Evolutionary conservation across 1,284 basidiomycete genomes (phyloP), one percentile per base, ranked within the genome.

Genomic region (Cryptococcus sp.): DNA sequence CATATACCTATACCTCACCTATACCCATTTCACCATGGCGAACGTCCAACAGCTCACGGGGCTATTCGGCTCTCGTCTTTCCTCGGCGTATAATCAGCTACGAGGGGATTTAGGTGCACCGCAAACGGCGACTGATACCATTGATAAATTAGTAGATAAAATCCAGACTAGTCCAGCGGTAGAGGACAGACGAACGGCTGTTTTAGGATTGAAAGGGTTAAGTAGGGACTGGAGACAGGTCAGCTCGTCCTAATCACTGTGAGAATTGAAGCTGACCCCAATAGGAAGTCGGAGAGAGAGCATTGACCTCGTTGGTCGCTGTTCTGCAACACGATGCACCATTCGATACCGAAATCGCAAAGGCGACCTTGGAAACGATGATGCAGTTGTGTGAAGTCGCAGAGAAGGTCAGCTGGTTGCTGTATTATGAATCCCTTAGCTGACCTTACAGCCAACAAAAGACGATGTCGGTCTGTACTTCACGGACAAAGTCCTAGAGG

Each of bases 171-270:
- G 87, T 2, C 87, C 89, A 0, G 83, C 89, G 37, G 84, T 93
- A 37, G 88, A 93, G 45, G 95, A 98, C 78, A 83, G 94, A 63
- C 84, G 91, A 51, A 94, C 94, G 15, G 89, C 94, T 0, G 86
- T 98, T 7, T 80, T 97, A 45, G 85, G 91, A 0, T 83, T 98
- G 64, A 98, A 98, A 74, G 93, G 93, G 13, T 84, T 98, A 49
- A 82, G 87, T 48, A 83, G 93, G 54, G 94, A 96, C 76, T 92
- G 89, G 81, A 93, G 89, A 72, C 81, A 84, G 58, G 75, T 79
- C 33, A 53, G 76, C 66, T 5, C 8, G 14, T 13, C 15, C 10
- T 41, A 37, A 13, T 15, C 6, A 23, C 33, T 34, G 13, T 14
- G 15, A n/a, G 31, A 23, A 44, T 34, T n/a, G 14, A 33, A 45